A percentile compares a stretch with the other conserved stretches of the same genome.
phyloP scores from a whole-genome alignment of 768 basidiomycete genomes.

The Collybia mongolica region DNA sequence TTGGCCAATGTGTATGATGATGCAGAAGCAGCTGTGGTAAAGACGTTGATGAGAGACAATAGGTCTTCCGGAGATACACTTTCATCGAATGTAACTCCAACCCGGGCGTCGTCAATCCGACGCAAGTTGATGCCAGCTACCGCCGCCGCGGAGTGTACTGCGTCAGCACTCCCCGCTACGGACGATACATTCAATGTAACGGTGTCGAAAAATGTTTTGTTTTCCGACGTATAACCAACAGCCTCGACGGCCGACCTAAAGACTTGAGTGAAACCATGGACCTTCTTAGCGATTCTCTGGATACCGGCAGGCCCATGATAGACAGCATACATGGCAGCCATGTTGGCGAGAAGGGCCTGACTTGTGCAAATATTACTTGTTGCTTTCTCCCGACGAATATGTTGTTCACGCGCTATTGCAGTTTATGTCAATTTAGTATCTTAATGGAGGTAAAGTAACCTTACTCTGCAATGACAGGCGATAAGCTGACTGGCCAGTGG shows the following conservation, averaged over 20 bases:
- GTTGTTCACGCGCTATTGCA: slow-evolving; percentile 83
- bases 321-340: slow-evolving; percentile 98
- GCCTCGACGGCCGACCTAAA: slow-evolving; percentile 64
- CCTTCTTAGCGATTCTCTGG: slow-evolving; percentile 80
- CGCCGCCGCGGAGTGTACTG: slow-evolving; percentile 68
- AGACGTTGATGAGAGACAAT: slow-evolving; percentile 75
- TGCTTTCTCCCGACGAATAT: slow-evolving; percentile 96
- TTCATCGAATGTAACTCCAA: slow-evolving; percentile 94
- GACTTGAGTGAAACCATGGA: slow-evolving; percentile 84
- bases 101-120: slow-evolving; percentile 63
- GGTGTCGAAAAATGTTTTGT: slow-evolving; percentile 89
- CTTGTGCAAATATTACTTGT: slow-evolving; percentile 99
- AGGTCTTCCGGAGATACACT: slow-evolving; percentile 78
- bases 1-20: slow-evolving; percentile 44
- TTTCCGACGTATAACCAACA: slow-evolving; percentile 73
- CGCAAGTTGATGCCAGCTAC: slow-evolving; percentile 82
- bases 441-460: not conserved
- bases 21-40: slow-evolving; percentile 62
- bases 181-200: slow-evolving; percentile 73
- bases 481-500: slow-evolving; percentile 84
- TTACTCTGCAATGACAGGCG: slow-evolving; percentile 92
- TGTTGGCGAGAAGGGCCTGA: slow-evolving; percentile 96
- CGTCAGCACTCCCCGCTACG: slow-evolving; percentile 50
- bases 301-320: slow-evolving; percentile 94
- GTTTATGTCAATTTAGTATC: not conserved